A percentile compares a stretch with the other conserved stretches of the same genome.
Evolutionary conservation across 108 stramenopile species (phyloP).

Genomic region (Pseudonitzschia multiseries): DNA sequence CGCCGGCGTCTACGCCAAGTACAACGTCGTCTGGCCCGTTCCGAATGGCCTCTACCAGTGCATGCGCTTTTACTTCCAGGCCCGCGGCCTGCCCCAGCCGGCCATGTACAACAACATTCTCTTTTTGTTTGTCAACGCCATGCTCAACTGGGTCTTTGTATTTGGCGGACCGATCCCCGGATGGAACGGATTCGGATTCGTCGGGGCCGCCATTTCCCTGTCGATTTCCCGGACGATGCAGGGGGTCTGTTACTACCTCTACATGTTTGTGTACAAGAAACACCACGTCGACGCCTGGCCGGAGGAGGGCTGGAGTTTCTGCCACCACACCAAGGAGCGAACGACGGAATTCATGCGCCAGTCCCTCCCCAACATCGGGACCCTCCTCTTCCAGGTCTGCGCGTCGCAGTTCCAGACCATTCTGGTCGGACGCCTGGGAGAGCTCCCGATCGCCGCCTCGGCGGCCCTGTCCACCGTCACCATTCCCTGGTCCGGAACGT

Average conservation of each 20-base stretch:
- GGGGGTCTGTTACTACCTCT: constrained; percentile 41
- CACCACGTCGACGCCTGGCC: constrained; percentile 48
- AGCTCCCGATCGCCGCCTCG: constrained; percentile 41
- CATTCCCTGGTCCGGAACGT: constrained; percentile 52
- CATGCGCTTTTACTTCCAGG: constrained; percentile 58
- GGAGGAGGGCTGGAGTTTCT: constrained; percentile 32
- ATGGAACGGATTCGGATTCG: constrained; percentile 51
- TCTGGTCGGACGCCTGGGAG: constrained; percentile 49
- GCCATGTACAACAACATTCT: constrained; percentile 57
- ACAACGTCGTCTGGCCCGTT: constrained; percentile 52
- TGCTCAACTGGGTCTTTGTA: constrained; percentile 52
- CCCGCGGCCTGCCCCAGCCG: constrained; percentile 40
- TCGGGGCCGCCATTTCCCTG: constrained; percentile 55
- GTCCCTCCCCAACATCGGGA: constrained; percentile 51
- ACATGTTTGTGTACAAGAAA: constrained; percentile 52
- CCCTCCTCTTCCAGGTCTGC: constrained; percentile 41
- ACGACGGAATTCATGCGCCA: constrained; percentile 52
- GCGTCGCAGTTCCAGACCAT: constrained; percentile 41
- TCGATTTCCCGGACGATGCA: constrained; percentile 47
- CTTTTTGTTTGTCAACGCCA: constrained; percentile 47
- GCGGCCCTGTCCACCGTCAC: constrained; percentile 44
- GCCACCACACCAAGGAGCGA: constrained; percentile 36
- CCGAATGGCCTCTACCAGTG: constrained; percentile 56
- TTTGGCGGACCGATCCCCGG: constrained; percentile 44
- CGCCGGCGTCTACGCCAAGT: constrained; percentile 50